Evolutionary conservation across 1,139 yeast species (phyloP), one percentile per base, ranked within the genome.

Genomic region (Debaryomyces udenii): DNA sequence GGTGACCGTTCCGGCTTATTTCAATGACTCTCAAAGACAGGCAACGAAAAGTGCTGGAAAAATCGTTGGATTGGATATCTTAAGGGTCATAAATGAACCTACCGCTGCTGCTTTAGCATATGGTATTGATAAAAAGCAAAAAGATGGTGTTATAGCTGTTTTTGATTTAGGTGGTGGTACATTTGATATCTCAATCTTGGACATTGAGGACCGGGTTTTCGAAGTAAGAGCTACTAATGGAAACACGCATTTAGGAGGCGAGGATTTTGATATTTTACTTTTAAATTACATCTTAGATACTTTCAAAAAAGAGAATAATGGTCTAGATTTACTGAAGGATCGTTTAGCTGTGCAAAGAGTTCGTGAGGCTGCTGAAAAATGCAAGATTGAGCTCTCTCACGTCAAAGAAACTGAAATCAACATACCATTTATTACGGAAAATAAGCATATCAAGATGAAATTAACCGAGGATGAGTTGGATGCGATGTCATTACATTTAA

Each of bases 101-200:
- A 85, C 93, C 0, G 91, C 91, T 1, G 91, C 91, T 1, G 89
- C 93, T 0, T 70, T 86, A 53, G 91, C 93, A 3, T 86, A 85
- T 59, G 94, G 94, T 1, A 64, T 85, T 37, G 78, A 80, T 51
- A 69, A 75, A 53, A 59, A 53, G 28, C 64, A 67, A 37, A 73
- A 76, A 37, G 83, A 80, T 55, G 90, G 90, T 6, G 59, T 68
- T 17, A 76, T 86, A 31, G 93, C 93, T 0, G 94, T 86, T 9
- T 86, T 81, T 59, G 94, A 86, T 64, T 68, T 86, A 40, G 94
- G 94, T 44, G 94, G 94, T 18, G 94, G 94, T 26, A 86, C 94
- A 1, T 86, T 86, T 66, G 94, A 86, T 61, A 83, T 86, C 23
- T 85, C 93, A 1, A 80, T 86, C 37, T 66, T 86, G 49, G 93